A percentile compares a stretch with the other conserved stretches of the same genome.
Conservation (phyloP, 306 rosid species). For the Corylus americana region DNA sequence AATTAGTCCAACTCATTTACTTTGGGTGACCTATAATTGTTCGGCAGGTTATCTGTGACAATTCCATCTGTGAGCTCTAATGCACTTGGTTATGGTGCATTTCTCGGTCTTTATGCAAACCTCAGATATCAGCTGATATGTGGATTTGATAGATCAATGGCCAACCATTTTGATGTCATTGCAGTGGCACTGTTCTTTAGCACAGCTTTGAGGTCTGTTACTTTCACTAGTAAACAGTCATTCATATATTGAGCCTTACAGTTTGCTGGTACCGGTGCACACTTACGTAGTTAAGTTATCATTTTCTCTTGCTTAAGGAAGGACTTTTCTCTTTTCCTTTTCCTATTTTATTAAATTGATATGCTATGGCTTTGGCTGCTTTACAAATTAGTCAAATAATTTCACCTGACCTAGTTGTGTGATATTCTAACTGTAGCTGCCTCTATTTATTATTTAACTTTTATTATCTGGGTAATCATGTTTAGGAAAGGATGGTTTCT, state of each 20-base stretch:
- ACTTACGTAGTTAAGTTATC: neutral
- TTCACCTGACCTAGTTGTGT: neutral
- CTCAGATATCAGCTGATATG: constrained; percentile 87
- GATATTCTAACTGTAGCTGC: neutral
- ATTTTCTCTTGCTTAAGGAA: neutral
- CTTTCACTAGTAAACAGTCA: constrained; percentile 4
- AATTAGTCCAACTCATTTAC: constrained; percentile 16
- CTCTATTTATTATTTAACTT: neutral
- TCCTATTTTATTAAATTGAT: neutral
- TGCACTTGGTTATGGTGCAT: constrained; percentile 96
- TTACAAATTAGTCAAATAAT: neutral
- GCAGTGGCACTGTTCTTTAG: constrained; percentile 84
- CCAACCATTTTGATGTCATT: constrained; percentile 89
- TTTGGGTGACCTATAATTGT: constrained; percentile 20
- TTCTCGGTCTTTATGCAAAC: constrained; percentile 95
- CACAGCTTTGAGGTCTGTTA: constrained; percentile 75
- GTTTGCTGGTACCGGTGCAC: neutral
- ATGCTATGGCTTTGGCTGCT: neutral
- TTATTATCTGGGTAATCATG: constrained; percentile 16
- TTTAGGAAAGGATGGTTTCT: neutral
- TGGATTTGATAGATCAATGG: constrained; percentile 88
- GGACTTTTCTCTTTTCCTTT: neutral
- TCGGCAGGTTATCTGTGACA: constrained; percentile 80
- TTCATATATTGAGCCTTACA: constrained; percentile 1
- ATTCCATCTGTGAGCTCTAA: constrained; percentile 76